Evolutionary conservation across 2,329 filamentous ascomycete species (phyloP).

Genomic region (Bipolaris sorokiniana): DNA sequence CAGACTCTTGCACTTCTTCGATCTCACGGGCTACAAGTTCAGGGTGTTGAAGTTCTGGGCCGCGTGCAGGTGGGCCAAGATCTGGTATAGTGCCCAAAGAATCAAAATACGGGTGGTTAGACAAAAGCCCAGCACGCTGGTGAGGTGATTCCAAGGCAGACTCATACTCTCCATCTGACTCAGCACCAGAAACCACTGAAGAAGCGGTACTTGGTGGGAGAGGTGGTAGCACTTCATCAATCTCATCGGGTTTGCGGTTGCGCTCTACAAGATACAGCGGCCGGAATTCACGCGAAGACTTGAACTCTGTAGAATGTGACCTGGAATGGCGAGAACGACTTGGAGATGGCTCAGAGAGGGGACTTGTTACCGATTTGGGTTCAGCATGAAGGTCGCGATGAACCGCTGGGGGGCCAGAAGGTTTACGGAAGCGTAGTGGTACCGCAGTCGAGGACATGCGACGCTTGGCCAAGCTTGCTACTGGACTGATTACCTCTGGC

Average conservation of each 20-base stretch:
- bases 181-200: conserved; percentile 45
- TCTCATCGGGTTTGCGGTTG: conserved; percentile 47
- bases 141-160: conserved; percentile 52
- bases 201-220: conserved; percentile 57
- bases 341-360: conserved; percentile 50
- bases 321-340: conserved; percentile 53
- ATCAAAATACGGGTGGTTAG: conserved; percentile 34
- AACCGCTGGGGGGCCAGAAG: conserved; percentile 51
- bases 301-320: conserved; percentile 60
- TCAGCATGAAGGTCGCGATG: conserved; percentile 52
- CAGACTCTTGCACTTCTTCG: conserved; percentile 63
- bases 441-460: conserved; percentile 56
- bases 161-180: conserved; percentile 54
- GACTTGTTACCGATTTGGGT: conserved; percentile 30
- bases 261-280: conserved; percentile 83
- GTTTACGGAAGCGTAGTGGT: conserved; percentile 62
- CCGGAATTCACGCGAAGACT: conserved; percentile 69
- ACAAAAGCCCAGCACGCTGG: conserved; percentile 27
- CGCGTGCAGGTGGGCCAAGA: conserved; percentile 25
- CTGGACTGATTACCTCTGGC: conserved; percentile 31
- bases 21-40: conserved; percentile 38
- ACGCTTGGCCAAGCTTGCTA: conserved; percentile 27
- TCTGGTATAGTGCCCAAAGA: conserved; percentile 24
- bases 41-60: conserved; percentile 26
- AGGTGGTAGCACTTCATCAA: conserved; percentile 56